Conservation (phyloP, 2,329 filamentous ascomycete genomes). For the Biscogniauxia marginata region DNA sequence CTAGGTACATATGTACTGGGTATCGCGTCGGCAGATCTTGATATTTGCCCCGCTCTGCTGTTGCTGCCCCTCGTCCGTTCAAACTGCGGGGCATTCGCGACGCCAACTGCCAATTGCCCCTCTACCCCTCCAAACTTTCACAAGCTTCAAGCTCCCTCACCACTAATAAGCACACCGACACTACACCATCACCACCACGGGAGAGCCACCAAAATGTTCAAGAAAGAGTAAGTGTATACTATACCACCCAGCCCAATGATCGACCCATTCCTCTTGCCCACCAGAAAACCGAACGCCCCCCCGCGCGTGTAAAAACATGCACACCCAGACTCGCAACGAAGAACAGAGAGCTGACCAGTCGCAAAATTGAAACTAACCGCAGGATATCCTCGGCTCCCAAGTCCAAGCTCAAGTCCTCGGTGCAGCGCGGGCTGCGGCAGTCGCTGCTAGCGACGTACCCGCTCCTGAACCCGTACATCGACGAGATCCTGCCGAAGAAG, state of each 20-base stretch:
- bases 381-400: constrained; percentile 77
- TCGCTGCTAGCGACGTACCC: constrained; percentile 85
- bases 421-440: constrained; percentile 80
- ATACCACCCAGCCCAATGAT: background rate
- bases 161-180: constrained; percentile 5
- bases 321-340: too few relatives aligned
- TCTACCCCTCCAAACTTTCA: constrained; percentile 36
- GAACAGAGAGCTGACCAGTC: background rate
- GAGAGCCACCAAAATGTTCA: constrained; percentile 68
- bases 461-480: constrained; percentile 80
- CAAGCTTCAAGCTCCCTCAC: constrained; percentile 22
- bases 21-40: background rate
- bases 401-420: constrained; percentile 96
- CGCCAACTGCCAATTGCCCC: constrained; percentile 24
- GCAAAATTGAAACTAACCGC: constrained; percentile 8
- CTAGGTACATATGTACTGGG: background rate
- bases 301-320: background rate
- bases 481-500: constrained; percentile 95
- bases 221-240: constrained; percentile 71
- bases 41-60: background rate
- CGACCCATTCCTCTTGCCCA: background rate
- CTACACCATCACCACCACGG: background rate
- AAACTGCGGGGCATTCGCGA: constrained; percentile 20
- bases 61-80: constrained; percentile 5
- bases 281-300: background rate